phyloP scores from a whole-genome alignment of 2,329 filamentous ascomycete genomes.

The Lasiodiplodia sp. region DNA sequence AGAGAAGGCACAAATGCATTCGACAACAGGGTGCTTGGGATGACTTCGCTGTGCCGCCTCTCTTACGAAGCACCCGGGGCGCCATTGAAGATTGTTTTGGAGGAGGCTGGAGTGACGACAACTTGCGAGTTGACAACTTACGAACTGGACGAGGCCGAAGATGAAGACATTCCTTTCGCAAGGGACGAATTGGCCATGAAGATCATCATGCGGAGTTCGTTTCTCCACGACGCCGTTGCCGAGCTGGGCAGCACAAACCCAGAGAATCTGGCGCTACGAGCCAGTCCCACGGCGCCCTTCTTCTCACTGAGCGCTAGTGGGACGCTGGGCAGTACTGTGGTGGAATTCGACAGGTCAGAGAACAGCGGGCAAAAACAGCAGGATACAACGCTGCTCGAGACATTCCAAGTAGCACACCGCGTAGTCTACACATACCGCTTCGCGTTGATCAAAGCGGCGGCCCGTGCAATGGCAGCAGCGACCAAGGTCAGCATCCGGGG shows the following conservation, averaged over 20 bases:
- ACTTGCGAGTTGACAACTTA: constrained; percentile 92
- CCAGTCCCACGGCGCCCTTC: constrained; percentile 43
- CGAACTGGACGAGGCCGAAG: constrained; percentile 59
- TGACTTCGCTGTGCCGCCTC: constrained; percentile 85
- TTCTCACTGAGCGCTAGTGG: constrained; percentile 75
- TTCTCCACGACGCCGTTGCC: constrained; percentile 73
- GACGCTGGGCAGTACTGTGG: constrained; percentile 65
- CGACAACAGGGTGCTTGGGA: constrained; percentile 80
- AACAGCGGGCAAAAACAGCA: constrained; percentile 8
- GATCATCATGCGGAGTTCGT: constrained; percentile 86
- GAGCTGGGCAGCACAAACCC: constrained; percentile 76
- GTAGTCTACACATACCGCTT: constrained; percentile 78
- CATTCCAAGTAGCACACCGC: constrained; percentile 67
- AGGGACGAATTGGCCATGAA: constrained; percentile 83
- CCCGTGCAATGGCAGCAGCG: constrained; percentile 89
- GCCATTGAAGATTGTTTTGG: constrained; percentile 82
- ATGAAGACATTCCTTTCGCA: constrained; percentile 88
- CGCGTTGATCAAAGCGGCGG: constrained; percentile 81
- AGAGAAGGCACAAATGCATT: constrained; percentile 70
- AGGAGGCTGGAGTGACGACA: constrained; percentile 85
- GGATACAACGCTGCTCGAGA: constrained; percentile 68
- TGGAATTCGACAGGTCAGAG: constrained; percentile 63
- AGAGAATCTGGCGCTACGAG: constrained; percentile 72
- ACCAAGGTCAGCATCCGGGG: constrained; percentile 91
- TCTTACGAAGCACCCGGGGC: constrained; percentile 77